These are phyloP conservation scores for Metschnikowia similis DNA, from an alignment of 805 yeast genomes.

Conservation along the genomic window DNA sequence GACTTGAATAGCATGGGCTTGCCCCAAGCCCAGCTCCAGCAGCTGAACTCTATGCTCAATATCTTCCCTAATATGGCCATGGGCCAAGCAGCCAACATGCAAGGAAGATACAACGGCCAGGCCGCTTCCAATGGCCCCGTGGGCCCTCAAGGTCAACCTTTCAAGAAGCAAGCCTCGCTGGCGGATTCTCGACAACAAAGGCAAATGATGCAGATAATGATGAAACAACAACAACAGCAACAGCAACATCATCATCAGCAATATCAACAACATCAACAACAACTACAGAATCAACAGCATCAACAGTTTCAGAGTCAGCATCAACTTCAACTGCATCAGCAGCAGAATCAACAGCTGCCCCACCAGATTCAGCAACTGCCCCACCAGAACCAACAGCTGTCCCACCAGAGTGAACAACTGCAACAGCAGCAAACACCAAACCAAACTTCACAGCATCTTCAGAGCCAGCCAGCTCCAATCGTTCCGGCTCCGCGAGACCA, in stretches of 20 bases:
- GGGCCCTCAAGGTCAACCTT: background rate
- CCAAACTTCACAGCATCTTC: background rate
- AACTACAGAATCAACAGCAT: background rate
- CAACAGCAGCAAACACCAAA: background rate
- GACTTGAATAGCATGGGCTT: constrained; percentile 36
- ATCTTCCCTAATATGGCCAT: constrained; percentile 20
- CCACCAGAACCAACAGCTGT: constrained; percentile 1
- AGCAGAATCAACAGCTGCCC: constrained; percentile 18
- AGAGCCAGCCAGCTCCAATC: constrained; percentile 16
- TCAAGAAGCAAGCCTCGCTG: constrained; percentile 1
- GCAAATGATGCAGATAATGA: constrained; percentile 23
- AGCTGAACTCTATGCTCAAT: constrained; percentile 1
- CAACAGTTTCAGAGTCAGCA: constrained; percentile 9
- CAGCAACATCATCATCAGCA: constrained; percentile 22
- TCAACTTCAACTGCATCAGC: constrained; percentile 22
- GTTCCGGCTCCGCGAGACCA: constrained; percentile 8
- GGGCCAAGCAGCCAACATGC: constrained; percentile 5
- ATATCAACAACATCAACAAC: constrained; percentile 4
- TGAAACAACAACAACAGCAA: constrained; percentile 20
- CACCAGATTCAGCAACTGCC: constrained; percentile 23
- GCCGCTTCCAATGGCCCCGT: constrained; percentile 1
- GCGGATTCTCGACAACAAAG: constrained; percentile 19
- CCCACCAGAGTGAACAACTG: background rate
- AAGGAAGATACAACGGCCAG: constrained; percentile 1
- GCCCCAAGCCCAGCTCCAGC: background rate